Conservation (phyloP, 2,329 filamentous ascomycete genomes). For the Pestalotiopsis sp. region DNA sequence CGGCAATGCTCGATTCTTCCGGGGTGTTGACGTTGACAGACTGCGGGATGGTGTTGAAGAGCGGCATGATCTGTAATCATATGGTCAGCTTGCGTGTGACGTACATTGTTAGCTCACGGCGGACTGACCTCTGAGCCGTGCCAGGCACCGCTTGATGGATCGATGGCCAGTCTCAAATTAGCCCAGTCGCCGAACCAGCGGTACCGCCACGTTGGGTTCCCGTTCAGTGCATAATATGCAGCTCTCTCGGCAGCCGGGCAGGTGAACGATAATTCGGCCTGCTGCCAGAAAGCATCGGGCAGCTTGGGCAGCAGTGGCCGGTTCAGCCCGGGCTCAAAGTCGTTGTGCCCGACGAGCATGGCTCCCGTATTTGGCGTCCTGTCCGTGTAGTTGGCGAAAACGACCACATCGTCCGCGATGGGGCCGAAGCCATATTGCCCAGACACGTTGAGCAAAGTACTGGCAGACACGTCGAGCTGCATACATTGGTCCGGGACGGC, state of each 20-base stretch:
- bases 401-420: neutral
- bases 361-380: neutral
- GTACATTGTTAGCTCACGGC: neutral
- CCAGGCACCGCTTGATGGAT: slow-evolving; percentile 10
- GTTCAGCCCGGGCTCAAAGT: slow-evolving; percentile 3
- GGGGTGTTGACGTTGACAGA: neutral
- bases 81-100: neutral
- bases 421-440: slow-evolving; percentile 4
- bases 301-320: neutral
- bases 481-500: neutral
- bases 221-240: neutral
- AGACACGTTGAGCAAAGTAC: neutral
- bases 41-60: slow-evolving; percentile 7
- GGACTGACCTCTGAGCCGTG: slow-evolving; percentile 11
- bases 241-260: slow-evolving; percentile 7
- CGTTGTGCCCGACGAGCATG: slow-evolving; percentile 5
- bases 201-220: slow-evolving; percentile 12
- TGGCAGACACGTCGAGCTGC: neutral
- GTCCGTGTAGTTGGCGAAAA: slow-evolving; percentile 1
- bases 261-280: slow-evolving; percentile 7
- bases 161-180: slow-evolving; percentile 2
- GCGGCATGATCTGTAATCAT: neutral
- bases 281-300: slow-evolving; percentile 6
- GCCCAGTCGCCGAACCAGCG: slow-evolving; percentile 9
- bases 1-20: slow-evolving; percentile 1